Evolutionary conservation across 345 rosid species (phyloP).

Genomic region (Balakata baccata): DNA sequence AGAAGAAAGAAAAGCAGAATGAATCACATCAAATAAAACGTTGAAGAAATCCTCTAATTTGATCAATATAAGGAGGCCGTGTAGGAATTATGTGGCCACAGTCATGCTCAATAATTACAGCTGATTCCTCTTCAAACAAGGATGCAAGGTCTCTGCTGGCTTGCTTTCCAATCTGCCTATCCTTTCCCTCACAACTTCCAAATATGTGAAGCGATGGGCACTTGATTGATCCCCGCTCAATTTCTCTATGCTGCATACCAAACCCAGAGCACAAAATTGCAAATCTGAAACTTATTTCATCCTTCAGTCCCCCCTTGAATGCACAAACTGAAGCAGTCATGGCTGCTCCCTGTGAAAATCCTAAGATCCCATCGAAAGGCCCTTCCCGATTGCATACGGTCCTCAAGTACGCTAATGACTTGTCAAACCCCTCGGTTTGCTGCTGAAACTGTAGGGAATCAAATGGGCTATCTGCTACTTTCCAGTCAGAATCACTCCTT

Average conservation of each 20-base stretch:
- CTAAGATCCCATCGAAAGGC: slow-evolving; percentile 91
- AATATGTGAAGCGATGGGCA: slow-evolving; percentile 89
- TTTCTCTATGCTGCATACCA: slow-evolving; percentile 32
- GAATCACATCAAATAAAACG: slow-evolving; percentile 46
- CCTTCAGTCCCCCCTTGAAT: slow-evolving; percentile 33
- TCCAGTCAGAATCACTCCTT: slow-evolving; percentile 48
- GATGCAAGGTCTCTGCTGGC: slow-evolving; percentile 60
- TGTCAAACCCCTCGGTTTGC: slow-evolving; percentile 71
- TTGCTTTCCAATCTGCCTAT: slow-evolving; percentile 69
- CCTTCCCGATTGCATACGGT: slow-evolving; percentile 49
- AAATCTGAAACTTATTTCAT: slow-evolving; percentile 67
- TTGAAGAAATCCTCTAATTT: slow-evolving; percentile 60
- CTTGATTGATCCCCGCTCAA: slow-evolving; percentile 37
- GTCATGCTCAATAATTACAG: slow-evolving; percentile 66
- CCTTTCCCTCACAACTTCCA: slow-evolving; percentile 61
- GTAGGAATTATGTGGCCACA: slow-evolving; percentile 89
- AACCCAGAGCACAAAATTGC: slow-evolving; percentile 83
- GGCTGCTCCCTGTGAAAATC: slow-evolving; percentile 96
- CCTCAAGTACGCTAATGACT: slow-evolving; percentile 54
- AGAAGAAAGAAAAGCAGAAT: background rate
- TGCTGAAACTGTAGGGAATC: slow-evolving; percentile 78
- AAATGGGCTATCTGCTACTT: slow-evolving; percentile 51
- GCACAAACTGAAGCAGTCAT: slow-evolving; percentile 73
- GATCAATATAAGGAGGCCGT: slow-evolving; percentile 61
- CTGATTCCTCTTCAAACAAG: slow-evolving; percentile 52